These are phyloP conservation scores for Ilyonectria mors-panacis DNA, from an alignment of 2,329 filamentous ascomycete genomes.

Conservation along the genomic window DNA sequence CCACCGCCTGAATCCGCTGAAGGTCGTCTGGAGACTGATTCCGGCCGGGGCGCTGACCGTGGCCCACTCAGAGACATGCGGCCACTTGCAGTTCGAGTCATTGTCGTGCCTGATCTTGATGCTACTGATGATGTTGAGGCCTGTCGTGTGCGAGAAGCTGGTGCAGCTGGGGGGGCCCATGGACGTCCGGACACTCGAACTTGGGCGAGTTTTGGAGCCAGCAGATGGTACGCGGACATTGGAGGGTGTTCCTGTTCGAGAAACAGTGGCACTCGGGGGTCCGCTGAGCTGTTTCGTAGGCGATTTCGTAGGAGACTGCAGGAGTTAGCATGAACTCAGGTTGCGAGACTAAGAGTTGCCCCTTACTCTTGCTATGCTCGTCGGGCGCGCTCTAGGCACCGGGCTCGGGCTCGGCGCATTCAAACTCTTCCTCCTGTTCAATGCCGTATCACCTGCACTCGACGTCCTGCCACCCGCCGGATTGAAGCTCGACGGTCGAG, in stretches of 20 bases:
- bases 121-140: conserved; percentile 60
- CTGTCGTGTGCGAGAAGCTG: conserved; percentile 61
- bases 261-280: conserved; percentile 71
- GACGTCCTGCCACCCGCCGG: conserved; percentile 57
- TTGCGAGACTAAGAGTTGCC: neutral
- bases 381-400: conserved; percentile 69
- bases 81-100: conserved; percentile 57
- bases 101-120: conserved; percentile 51
- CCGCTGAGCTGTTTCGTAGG: conserved; percentile 80
- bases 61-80: conserved; percentile 58
- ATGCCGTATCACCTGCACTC: conserved; percentile 65
- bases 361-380: conserved; percentile 71
- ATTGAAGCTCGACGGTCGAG: conserved; percentile 67
- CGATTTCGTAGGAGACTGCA: conserved; percentile 82
- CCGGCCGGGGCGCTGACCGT: conserved; percentile 55
- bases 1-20: conserved; percentile 65
- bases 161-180: conserved; percentile 76
- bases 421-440: conserved; percentile 76
- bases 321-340: conserved; percentile 37
- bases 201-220: conserved; percentile 67
- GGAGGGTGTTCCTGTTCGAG: conserved; percentile 76
- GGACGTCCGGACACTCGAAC: conserved; percentile 71
- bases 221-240: conserved; percentile 64
- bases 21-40: conserved; percentile 57
- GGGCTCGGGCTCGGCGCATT: conserved; percentile 83